Conservation (phyloP, 805 yeast species). For the Candida stauntonica region DNA sequence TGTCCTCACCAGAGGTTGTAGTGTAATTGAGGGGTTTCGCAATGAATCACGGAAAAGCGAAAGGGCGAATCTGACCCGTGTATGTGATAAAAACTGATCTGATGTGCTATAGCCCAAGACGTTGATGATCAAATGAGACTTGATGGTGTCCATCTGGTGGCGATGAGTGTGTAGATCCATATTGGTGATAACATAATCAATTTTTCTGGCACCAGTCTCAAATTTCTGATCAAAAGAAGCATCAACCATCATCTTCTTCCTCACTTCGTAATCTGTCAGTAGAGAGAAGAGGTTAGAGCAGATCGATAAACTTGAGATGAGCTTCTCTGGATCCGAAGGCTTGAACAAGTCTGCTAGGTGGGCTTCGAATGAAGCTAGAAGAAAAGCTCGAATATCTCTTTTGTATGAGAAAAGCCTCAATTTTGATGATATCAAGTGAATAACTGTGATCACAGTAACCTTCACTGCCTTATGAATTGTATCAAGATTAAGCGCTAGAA, state of each 20-base stretch:
- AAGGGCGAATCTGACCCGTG: constrained; percentile 16
- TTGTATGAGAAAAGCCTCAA: constrained; percentile 21
- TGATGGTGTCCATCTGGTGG: constrained; percentile 16
- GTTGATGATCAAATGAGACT: constrained; percentile 21
- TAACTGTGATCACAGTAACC: constrained; percentile 19
- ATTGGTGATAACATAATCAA: constrained; percentile 18
- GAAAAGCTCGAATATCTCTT: constrained; percentile 14
- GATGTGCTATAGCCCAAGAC: constrained; percentile 16
- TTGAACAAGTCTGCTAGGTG: constrained; percentile 16
- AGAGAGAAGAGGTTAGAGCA: constrained; percentile 22
- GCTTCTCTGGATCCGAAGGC: constrained; percentile 8
- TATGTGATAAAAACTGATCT: constrained; percentile 12
- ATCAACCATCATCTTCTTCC: constrained; percentile 20
- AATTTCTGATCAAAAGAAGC: constrained; percentile 21
- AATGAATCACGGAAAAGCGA: constrained; percentile 11
- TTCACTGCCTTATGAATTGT: constrained; percentile 17
- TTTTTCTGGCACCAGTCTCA: constrained; percentile 23
- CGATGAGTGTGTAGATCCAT: constrained; percentile 5
- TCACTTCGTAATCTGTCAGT: constrained; percentile 21
- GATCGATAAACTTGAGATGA: constrained; percentile 15
- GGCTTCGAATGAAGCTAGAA: constrained; percentile 15
- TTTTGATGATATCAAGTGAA: constrained; percentile 20
- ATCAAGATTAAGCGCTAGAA: constrained; percentile 15
- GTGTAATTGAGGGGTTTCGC: constrained; percentile 1
- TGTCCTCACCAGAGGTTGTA: constrained; percentile 11